A percentile compares a stretch with the other conserved stretches of the same genome.
These are phyloP conservation scores for Erysimum pusillum DNA, from an alignment of 441 rosid species.

Conservation along the genomic window DNA sequence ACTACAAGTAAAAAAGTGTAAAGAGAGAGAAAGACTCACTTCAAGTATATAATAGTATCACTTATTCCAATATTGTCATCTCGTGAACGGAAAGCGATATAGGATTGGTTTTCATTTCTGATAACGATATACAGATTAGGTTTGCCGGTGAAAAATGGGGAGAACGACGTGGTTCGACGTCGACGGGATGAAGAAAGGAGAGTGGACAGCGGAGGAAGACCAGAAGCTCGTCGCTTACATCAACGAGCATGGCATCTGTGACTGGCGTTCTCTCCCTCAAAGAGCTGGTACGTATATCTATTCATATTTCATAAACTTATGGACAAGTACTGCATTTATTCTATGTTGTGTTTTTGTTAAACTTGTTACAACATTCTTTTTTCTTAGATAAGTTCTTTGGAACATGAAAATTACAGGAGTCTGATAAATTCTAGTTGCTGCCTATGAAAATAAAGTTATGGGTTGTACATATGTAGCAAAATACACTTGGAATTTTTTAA, in stretches of 20 bases:
- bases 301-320: no score
- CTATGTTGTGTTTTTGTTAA: background rate
- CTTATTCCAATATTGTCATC: background rate
- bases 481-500: background rate
- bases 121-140: background rate
- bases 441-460: background rate
- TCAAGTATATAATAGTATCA: background rate
- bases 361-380: background rate
- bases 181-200: conserved; percentile 61
- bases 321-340: no score
- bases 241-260: conserved; percentile 54
- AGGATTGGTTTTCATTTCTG: background rate
- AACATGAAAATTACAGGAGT: background rate
- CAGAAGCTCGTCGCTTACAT: conserved; percentile 58
- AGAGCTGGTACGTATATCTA: conserved; percentile 52
- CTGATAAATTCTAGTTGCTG: background rate
- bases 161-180: conserved; percentile 53
- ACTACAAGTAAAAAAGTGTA: background rate
- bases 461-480: background rate
- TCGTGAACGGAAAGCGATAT: conserved; percentile 14
- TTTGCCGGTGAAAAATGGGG: conserved; percentile 48
- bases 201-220: conserved; percentile 57
- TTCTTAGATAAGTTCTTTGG: background rate
- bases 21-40: conserved; percentile 2
- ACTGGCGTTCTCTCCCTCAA: conserved; percentile 58